Evolutionary conservation across 2,329 filamentous ascomycete species (phyloP).

Genomic region (Pseudocercospora eumusae): DNA sequence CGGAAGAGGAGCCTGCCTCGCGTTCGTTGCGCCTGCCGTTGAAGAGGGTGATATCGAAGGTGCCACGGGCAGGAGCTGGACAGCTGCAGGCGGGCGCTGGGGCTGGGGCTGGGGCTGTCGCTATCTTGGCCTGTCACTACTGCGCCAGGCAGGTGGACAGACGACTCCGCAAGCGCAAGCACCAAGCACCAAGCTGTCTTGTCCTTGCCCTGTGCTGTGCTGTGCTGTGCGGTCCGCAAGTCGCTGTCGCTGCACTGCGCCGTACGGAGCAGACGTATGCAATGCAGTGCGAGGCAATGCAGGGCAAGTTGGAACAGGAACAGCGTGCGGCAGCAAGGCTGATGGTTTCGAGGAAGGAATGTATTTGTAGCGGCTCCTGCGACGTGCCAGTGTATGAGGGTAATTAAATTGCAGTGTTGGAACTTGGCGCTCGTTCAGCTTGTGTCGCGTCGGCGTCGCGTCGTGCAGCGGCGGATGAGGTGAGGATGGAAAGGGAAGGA

Average conservation of each 20-base stretch:
- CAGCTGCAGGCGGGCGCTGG: constrained; percentile 10
- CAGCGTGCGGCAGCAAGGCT: constrained; percentile 19
- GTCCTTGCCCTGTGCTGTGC: neutral
- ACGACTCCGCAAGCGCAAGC: constrained; percentile 16
- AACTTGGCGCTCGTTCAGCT: no score
- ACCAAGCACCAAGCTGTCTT: no score
- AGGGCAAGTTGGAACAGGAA: constrained; percentile 22
- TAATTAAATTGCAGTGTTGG: no score
- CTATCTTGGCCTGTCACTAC: constrained; percentile 19
- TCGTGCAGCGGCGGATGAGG: neutral
- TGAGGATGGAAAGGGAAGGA: constrained; percentile 14
- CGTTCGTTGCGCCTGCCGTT: constrained; percentile 11
- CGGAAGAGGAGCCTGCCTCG: constrained; percentile 20
- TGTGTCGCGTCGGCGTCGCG: neutral
- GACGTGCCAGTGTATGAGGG: constrained; percentile 17
- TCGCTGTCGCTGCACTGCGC: neutral
- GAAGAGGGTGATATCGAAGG: constrained; percentile 12
- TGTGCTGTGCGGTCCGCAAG: neutral
- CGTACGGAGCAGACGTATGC: constrained; percentile 14
- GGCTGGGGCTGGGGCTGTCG: no score
- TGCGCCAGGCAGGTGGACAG: constrained; percentile 28
- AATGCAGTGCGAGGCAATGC: constrained; percentile 11
- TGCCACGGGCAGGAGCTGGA: constrained; percentile 12
- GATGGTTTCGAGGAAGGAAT: constrained; percentile 5
- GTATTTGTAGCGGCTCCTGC: neutral